Evolutionary conservation across 495 filamentous ascomycete species (phyloP).

Genomic region (Polyplosphaeria fusca): DNA sequence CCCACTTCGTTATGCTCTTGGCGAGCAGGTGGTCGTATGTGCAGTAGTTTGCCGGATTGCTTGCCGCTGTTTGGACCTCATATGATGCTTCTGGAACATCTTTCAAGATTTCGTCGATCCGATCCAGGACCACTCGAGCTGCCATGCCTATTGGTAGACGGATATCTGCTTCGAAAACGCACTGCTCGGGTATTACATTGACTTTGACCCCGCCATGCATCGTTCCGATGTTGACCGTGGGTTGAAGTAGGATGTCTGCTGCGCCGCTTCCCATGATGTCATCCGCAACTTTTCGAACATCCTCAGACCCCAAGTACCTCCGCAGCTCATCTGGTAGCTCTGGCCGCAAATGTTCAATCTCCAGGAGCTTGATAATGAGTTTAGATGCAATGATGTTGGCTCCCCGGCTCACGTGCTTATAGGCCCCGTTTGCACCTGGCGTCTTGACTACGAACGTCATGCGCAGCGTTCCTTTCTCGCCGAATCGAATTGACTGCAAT

Average conservation of each 20-base stretch:
- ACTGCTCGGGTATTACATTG: slow-evolving; percentile 25
- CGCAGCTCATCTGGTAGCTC: not conserved
- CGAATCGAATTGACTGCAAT: slow-evolving; percentile 24
- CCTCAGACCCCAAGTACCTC: slow-evolving; percentile 9
- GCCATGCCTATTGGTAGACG: slow-evolving; percentile 21
- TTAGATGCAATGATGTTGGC: slow-evolving; percentile 12
- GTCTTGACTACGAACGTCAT: slow-evolving; percentile 24
- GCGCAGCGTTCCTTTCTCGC: slow-evolving; percentile 27
- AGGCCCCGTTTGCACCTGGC: slow-evolving; percentile 4
- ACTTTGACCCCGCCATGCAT: slow-evolving; percentile 28
- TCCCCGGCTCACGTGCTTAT: slow-evolving; percentile 7
- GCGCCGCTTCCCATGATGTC: slow-evolving; percentile 29
- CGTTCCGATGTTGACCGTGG: slow-evolving; percentile 27
- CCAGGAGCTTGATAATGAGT: slow-evolving; percentile 8
- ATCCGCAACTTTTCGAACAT: slow-evolving; percentile 19
- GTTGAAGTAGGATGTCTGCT: slow-evolving; percentile 18
- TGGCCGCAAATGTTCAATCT: slow-evolving; percentile 6
- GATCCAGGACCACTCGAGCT: slow-evolving; percentile 4
- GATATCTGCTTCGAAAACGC: slow-evolving; percentile 28
- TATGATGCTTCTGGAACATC: slow-evolving; percentile 21
- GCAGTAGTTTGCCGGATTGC: slow-evolving; percentile 24
- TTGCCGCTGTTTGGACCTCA: slow-evolving; percentile 21
- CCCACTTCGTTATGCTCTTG: slow-evolving; percentile 8
- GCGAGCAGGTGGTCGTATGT: slow-evolving; percentile 5
- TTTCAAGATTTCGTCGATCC: slow-evolving; percentile 8